A percentile compares a stretch with the other conserved stretches of the same genome.
Conservation (phyloP, 768 basidiomycete species). For the Lepiota brunneoincarnata region DNA sequence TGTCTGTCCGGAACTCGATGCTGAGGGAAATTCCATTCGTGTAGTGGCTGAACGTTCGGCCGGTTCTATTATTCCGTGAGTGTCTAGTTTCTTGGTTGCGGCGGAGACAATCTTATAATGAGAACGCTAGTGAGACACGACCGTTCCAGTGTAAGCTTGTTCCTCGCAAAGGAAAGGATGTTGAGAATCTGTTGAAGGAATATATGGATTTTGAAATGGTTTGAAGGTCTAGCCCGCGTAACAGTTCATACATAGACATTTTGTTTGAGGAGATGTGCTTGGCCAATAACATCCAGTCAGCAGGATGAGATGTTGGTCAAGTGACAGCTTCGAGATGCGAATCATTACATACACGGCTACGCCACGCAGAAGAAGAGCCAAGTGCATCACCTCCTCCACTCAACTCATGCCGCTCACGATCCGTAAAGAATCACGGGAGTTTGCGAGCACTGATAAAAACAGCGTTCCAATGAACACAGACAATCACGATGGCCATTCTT, state of each 20-base stretch:
- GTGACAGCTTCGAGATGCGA: no score
- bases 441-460: no score
- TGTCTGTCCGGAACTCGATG: constrained; percentile 14
- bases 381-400: no score
- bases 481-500: neutral
- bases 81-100: neutral
- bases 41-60: constrained; percentile 1
- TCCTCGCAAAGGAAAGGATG: neutral
- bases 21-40: constrained; percentile 3
- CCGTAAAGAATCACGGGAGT: no score
- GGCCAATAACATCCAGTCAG: no score
- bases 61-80: constrained; percentile 7
- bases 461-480: no score
- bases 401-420: no score
- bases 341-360: no score
- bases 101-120: neutral
- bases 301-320: no score
- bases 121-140: neutral
- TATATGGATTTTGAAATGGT: neutral
- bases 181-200: neutral
- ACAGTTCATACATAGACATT: no score
- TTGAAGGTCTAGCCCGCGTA: neutral
- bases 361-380: no score
- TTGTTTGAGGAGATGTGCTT: no score
- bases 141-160: neutral